These are phyloP conservation scores for Cladophialophora exuberans DNA, from an alignment of 2,329 filamentous ascomycete species.

Conservation along the genomic window DNA sequence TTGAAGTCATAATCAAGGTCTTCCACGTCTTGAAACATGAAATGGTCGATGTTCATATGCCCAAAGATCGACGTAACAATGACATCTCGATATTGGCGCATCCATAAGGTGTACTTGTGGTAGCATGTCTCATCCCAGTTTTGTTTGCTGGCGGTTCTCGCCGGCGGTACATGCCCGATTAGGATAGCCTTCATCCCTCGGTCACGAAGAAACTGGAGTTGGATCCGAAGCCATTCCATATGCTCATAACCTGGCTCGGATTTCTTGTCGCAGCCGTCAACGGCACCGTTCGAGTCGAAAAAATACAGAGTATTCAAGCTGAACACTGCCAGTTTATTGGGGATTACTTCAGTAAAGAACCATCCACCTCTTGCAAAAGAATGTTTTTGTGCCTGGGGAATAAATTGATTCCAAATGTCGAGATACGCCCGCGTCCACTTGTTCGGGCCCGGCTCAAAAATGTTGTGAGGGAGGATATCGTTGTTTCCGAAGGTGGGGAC, in stretches of 20 bases:
- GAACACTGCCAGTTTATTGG: constrained; percentile 81
- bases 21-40: constrained; percentile 84
- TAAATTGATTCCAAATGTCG: constrained; percentile 81
- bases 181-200: constrained; percentile 92
- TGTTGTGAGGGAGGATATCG: constrained; percentile 96
- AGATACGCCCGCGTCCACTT: constrained; percentile 78
- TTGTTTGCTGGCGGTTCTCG: constrained; percentile 79
- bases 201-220: constrained; percentile 79
- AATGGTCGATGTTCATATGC: constrained; percentile 99
- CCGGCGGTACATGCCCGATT: constrained; percentile 91
- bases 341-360: constrained; percentile 92
- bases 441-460: constrained; percentile 83
- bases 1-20: constrained; percentile 60
- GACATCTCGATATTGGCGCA: constrained; percentile 88
- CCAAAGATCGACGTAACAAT: constrained; percentile 79
- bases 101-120: constrained; percentile 95
- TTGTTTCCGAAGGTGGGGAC: constrained; percentile 95
- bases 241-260: constrained; percentile 90
- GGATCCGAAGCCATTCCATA: constrained; percentile 92
- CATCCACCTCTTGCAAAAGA: constrained; percentile 90
- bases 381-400: constrained; percentile 89
- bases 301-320: constrained; percentile 97
- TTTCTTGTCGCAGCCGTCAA: constrained; percentile 81
- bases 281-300: constrained; percentile 88
- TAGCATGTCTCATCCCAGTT: constrained; percentile 97